A percentile compares a stretch with the other conserved stretches of the same genome.
phyloP scores from a whole-genome alignment of 805 yeast species.

The Candida xyloterini region DNA sequence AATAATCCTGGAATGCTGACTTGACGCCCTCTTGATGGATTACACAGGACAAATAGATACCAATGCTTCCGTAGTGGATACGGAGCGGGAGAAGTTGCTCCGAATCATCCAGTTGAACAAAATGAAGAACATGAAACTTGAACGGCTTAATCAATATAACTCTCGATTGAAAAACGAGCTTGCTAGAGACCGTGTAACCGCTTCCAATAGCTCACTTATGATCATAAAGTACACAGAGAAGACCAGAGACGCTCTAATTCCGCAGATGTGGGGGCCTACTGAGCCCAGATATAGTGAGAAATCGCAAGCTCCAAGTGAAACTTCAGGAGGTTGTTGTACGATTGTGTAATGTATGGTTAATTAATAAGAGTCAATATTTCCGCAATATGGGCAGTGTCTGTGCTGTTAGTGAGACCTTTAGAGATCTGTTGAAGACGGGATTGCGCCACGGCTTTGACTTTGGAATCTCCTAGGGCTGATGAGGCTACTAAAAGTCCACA shows the following conservation, averaged over 20 bases:
- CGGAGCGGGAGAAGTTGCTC: constrained; percentile 17
- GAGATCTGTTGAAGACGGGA: constrained; percentile 36
- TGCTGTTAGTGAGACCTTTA: constrained; percentile 24
- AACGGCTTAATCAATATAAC: constrained; percentile 58
- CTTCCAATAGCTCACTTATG: constrained; percentile 56
- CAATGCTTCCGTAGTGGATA: constrained; percentile 16
- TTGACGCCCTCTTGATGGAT: background rate
- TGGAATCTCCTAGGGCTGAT: constrained; percentile 6
- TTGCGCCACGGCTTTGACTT: constrained; percentile 31
- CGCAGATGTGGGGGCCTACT: constrained; percentile 42
- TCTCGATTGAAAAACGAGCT: constrained; percentile 49
- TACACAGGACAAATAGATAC: background rate
- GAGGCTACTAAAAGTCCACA: constrained; percentile 28
- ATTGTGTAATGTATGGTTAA: constrained; percentile 22
- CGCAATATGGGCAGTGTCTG: constrained; percentile 40
- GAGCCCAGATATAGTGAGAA: constrained; percentile 34
- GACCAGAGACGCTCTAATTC: constrained; percentile 47
- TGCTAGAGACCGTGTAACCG: constrained; percentile 55
- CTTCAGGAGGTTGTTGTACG: constrained; percentile 26
- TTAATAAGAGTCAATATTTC: constrained; percentile 16
- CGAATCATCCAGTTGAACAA: constrained; percentile 42
- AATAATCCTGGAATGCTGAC: constrained; percentile 1
- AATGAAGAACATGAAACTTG: constrained; percentile 48
- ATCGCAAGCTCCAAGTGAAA: background rate
- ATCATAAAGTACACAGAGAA: constrained; percentile 42